phyloP scores from a whole-genome alignment of 768 basidiomycete genomes.

The Ramaria sp. region DNA sequence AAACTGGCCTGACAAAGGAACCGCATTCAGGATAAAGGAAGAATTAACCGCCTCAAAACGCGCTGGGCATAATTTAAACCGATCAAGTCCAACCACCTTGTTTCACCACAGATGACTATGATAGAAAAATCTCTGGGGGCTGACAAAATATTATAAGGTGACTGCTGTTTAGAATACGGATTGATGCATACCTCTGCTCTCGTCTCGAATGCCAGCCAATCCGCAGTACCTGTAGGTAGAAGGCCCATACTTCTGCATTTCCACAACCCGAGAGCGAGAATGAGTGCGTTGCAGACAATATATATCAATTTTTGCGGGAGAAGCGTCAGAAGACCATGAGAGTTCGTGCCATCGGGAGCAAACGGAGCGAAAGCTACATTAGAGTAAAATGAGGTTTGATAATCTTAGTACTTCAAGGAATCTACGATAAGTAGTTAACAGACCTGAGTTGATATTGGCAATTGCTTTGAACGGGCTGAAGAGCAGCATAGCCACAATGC shows the following conservation, averaged over 20 bases:
- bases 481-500: constrained; percentile 90
- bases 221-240: constrained; percentile 80
- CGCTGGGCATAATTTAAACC: not conserved
- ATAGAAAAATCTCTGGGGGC: too few relatives aligned
- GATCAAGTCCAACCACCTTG: too few relatives aligned
- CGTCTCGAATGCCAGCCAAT: constrained; percentile 92
- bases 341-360: constrained; percentile 34
- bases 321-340: constrained; percentile 40
- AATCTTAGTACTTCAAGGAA: not conserved
- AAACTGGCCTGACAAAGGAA: too few relatives aligned
- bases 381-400: not conserved
- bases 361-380: constrained; percentile 58
- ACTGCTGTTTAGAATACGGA: too few relatives aligned
- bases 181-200: constrained; percentile 44
- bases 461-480: constrained; percentile 79
- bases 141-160: too few relatives aligned
- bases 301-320: constrained; percentile 61
- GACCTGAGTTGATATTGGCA: constrained; percentile 67
- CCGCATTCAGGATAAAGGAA: too few relatives aligned
- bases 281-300: constrained; percentile 61
- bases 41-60: too few relatives aligned
- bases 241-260: constrained; percentile 92
- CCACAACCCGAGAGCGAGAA: constrained; percentile 79
- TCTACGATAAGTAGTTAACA: constrained; percentile 16
- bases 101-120: too few relatives aligned